Percentiles rank a stretch among this genome's conserved stretches.
phyloP scores from a whole-genome alignment of 305 asterid species.

The Euphrasia arctica region DNA sequence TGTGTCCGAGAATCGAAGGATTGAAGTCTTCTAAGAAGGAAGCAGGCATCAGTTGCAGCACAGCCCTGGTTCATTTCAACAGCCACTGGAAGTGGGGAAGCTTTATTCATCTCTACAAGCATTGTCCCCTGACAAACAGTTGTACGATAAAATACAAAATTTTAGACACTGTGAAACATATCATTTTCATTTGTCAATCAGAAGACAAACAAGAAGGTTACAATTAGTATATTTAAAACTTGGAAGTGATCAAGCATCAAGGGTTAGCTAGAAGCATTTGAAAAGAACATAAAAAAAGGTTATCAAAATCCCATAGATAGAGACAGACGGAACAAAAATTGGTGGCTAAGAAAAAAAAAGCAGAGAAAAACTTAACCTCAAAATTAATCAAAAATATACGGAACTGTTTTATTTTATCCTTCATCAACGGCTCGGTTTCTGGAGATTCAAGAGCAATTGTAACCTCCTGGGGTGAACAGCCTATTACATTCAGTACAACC shows the following conservation, averaged over 20 bases:
- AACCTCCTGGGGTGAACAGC: slow-evolving; percentile 72
- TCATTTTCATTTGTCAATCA: background rate
- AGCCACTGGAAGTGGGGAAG: slow-evolving; percentile 54
- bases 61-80: slow-evolving; percentile 77
- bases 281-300: background rate
- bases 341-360: background rate
- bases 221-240: background rate
- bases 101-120: slow-evolving; percentile 49
- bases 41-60: slow-evolving; percentile 60
- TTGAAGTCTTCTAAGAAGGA: slow-evolving; percentile 60
- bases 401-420: slow-evolving; percentile 53
- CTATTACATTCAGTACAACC: slow-evolving; percentile 63
- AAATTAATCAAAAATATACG: slow-evolving; percentile 64
- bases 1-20: slow-evolving; percentile 27
- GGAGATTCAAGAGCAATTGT: slow-evolving; percentile 52
- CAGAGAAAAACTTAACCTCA: slow-evolving; percentile 50
- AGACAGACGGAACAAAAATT: background rate
- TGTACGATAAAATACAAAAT: background rate
- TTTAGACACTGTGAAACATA: background rate
- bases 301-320: background rate
- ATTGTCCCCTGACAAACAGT: slow-evolving; percentile 56
- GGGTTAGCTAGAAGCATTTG: background rate
- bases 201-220: slow-evolving; percentile 1
- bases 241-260: background rate
- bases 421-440: slow-evolving; percentile 46